A percentile compares a stretch with the other conserved stretches of the same genome.
Conservation (phyloP, 1,284 basidiomycete genomes). For the Caloboletus firmus region DNA sequence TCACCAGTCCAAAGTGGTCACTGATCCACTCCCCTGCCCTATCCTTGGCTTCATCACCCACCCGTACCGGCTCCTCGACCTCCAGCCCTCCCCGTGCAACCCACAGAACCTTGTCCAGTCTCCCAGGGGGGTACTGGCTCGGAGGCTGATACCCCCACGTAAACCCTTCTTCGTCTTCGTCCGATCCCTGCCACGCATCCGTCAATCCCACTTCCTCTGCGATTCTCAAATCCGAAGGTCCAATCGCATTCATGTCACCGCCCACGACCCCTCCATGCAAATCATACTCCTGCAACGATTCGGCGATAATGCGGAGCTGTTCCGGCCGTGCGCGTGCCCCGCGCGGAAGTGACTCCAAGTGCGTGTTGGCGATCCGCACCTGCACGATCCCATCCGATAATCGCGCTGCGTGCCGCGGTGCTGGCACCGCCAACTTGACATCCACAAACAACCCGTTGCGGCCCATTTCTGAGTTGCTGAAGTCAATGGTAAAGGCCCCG, state of each 20-base stretch:
- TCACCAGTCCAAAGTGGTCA: conserved; percentile 63
- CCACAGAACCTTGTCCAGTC: conserved; percentile 69
- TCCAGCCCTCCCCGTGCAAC: conserved; percentile 44
- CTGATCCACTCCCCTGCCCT: conserved; percentile 51
- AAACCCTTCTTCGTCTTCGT: conserved; percentile 43
- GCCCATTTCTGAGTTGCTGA: conserved; percentile 47
- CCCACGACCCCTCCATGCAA: conserved; percentile 58
- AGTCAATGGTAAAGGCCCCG: conserved; percentile 47
- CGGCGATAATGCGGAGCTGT: conserved; percentile 54
- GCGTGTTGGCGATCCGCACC: conserved; percentile 65
- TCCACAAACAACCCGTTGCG: conserved; percentile 60
- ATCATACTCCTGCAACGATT: conserved; percentile 45
- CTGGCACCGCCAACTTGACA: conserved; percentile 45
- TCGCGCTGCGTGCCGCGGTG: conserved; percentile 24
- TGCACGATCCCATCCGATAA: conserved; percentile 40
- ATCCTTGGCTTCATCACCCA: conserved; percentile 54
- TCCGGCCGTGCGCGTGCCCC: conserved; percentile 47
- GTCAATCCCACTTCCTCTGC: conserved; percentile 46
- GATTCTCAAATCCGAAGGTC: conserved; percentile 42
- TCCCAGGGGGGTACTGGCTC: conserved; percentile 43
- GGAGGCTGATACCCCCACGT: conserved; percentile 70
- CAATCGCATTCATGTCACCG: conserved; percentile 72
- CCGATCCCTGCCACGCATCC: conserved; percentile 53
- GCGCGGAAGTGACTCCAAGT: conserved; percentile 58
- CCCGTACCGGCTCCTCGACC: conserved; percentile 50